These are phyloP conservation scores for Limnanthes douglasii DNA, from an alignment of 345 rosid species.

Conservation along the genomic window DNA sequence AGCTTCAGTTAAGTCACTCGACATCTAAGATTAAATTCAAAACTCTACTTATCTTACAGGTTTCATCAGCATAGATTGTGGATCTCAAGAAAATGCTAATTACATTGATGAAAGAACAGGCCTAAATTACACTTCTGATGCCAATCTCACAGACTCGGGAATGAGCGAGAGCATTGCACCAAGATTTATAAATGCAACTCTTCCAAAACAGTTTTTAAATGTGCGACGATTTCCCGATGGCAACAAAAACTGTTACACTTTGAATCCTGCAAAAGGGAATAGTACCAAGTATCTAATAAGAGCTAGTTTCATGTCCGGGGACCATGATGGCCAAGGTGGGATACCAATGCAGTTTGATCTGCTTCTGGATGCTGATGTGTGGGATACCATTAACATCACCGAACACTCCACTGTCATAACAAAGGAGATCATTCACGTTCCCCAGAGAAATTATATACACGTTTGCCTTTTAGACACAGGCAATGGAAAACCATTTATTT, in stretches of 20 bases:
- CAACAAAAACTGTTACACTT: slow-evolving; percentile 21
- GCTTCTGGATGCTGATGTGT: slow-evolving; percentile 28
- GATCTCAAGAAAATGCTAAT: slow-evolving; percentile 10
- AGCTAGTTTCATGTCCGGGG: slow-evolving; percentile 34
- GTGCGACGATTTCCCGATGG: slow-evolving; percentile 34
- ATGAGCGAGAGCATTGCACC: slow-evolving; percentile 3
- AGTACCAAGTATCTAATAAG: slow-evolving; percentile 28
- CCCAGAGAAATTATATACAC: slow-evolving; percentile 13
- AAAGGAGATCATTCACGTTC: slow-evolving; percentile 25
- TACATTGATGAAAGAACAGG: slow-evolving; percentile 16
- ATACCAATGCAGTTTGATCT: slow-evolving; percentile 33
- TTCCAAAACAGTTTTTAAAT: slow-evolving; percentile 12
- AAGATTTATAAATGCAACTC: slow-evolving; percentile 7
- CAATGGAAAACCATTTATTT: slow-evolving; percentile 33
- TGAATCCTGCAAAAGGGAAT: slow-evolving; percentile 4
- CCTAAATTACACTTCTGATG: slow-evolving; percentile 20
- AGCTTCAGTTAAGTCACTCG: too few species aligned
- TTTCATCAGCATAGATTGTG: slow-evolving; percentile 36
- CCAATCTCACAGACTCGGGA: slow-evolving; percentile 14
- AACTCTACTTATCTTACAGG: too few species aligned
- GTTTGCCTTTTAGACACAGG: slow-evolving; percentile 43
- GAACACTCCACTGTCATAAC: neutral
- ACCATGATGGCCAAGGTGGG: slow-evolving; percentile 25
- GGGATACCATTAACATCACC: slow-evolving; percentile 14
- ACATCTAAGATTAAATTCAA: too few species aligned